These are phyloP conservation scores for Brettanomyces naardenensis DNA, from an alignment of 805 yeast genomes.

Conservation along the genomic window DNA sequence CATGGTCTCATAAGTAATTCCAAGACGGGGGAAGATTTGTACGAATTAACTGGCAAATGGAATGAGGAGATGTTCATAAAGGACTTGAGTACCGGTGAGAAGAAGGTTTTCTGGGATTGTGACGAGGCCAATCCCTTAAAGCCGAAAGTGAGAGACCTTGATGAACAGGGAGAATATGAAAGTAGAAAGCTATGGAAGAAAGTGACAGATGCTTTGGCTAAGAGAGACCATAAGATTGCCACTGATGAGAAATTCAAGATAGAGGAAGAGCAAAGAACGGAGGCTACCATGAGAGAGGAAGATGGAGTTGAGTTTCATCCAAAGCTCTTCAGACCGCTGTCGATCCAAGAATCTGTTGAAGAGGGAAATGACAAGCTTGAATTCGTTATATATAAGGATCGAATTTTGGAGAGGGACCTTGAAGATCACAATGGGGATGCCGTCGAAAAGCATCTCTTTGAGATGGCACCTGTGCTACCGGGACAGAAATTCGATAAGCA, in stretches of 20 bases:
- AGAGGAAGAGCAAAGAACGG: constrained; percentile 76
- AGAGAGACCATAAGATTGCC: constrained; percentile 72
- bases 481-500: constrained; percentile 64
- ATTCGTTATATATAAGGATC: constrained; percentile 52
- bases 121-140: constrained; percentile 38
- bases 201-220: constrained; percentile 74
- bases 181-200: constrained; percentile 77
- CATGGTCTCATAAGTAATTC: constrained; percentile 59
- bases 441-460: constrained; percentile 49
- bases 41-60: constrained; percentile 85
- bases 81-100: constrained; percentile 32
- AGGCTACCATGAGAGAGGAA: constrained; percentile 66
- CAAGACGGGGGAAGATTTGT: constrained; percentile 45
- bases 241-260: constrained; percentile 83
- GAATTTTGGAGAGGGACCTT: constrained; percentile 35
- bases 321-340: constrained; percentile 52
- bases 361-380: constrained; percentile 43
- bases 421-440: constrained; percentile 36
- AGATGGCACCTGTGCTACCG: constrained; percentile 72
- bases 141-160: constrained; percentile 72
- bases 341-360: constrained; percentile 24
- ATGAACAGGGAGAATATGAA: constrained; percentile 76
- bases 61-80: constrained; percentile 73
- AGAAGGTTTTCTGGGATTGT: constrained; percentile 54
- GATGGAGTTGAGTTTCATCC: constrained; percentile 80